Percentiles rank a stretch among this genome's conserved stretches.
Evolutionary conservation across 495 filamentous ascomycete genomes (phyloP).

Genomic region (Podospora tetraspora): DNA sequence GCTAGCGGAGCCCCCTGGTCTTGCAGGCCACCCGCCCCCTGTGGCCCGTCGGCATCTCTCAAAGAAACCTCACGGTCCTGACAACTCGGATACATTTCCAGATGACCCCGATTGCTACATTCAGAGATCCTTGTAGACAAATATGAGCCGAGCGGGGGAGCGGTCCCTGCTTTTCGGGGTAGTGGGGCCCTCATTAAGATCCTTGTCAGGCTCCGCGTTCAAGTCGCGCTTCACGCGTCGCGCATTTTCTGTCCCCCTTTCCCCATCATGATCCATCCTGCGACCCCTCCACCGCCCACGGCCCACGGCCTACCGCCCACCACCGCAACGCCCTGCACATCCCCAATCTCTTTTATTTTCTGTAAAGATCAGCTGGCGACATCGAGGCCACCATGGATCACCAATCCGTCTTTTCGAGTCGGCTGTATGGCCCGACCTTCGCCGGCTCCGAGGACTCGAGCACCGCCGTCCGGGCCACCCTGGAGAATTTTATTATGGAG

Average conservation of each 20-base stretch:
- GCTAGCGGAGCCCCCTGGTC: background rate
- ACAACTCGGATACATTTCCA: slow-evolving; percentile 6
- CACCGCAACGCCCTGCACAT: background rate
- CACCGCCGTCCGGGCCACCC: slow-evolving; percentile 52
- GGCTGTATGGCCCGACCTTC: slow-evolving; percentile 28
- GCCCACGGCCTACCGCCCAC: background rate
- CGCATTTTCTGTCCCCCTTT: slow-evolving; percentile 18
- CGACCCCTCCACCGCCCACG: slow-evolving; percentile 1
- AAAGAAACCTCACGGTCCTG: background rate
- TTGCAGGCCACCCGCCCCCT: background rate
- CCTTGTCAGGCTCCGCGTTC: slow-evolving; percentile 25
- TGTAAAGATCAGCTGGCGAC: background rate
- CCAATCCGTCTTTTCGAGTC: slow-evolving; percentile 77
- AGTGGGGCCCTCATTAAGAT: slow-evolving; percentile 24
- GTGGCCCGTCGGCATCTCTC: background rate
- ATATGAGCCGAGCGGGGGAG: background rate
- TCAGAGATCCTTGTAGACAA: slow-evolving; percentile 1
- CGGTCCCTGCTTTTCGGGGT: background rate
- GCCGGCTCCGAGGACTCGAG: slow-evolving; percentile 50
- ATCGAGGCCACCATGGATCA: slow-evolving; percentile 62
- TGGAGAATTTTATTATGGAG: slow-evolving; percentile 83
- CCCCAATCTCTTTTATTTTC: background rate
- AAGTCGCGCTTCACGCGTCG: slow-evolving; percentile 25
- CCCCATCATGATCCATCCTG: slow-evolving; percentile 2
- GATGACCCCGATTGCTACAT: background rate